phyloP scores from a whole-genome alignment of 1,139 yeast species.

The Kodamaea alishanica region DNA sequence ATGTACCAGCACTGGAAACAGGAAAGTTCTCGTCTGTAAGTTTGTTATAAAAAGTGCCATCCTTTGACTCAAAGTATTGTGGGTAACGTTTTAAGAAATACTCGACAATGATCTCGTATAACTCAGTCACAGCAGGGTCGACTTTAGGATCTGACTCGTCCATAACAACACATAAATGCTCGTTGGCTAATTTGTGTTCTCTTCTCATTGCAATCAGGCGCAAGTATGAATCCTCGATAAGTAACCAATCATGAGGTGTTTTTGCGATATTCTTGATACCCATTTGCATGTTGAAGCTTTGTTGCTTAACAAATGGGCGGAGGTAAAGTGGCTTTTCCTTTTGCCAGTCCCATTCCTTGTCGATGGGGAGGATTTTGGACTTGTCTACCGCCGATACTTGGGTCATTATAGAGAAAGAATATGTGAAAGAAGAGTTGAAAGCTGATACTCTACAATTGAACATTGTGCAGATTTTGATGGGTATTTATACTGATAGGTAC shows the following conservation, averaged over 20 bases:
- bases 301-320: slow-evolving; percentile 21
- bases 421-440: too few relatives aligned
- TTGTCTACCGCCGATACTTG: slow-evolving; percentile 3
- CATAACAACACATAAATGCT: slow-evolving; percentile 21
- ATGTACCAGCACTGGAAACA: slow-evolving; percentile 12
- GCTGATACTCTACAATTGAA: too few relatives aligned
- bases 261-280: slow-evolving; percentile 30
- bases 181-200: slow-evolving; percentile 17
- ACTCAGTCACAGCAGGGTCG: slow-evolving; percentile 31
- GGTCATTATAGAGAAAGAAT: too few relatives aligned
- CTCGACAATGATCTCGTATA: slow-evolving; percentile 25
- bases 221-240: slow-evolving; percentile 36
- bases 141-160: slow-evolving; percentile 1
- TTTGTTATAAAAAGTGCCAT: slow-evolving; percentile 20
- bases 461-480: too few relatives aligned
- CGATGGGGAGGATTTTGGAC: slow-evolving; percentile 8
- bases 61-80: slow-evolving; percentile 22
- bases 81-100: slow-evolving; percentile 35
- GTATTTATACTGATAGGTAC: too few relatives aligned
- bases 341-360: slow-evolving; percentile 11
- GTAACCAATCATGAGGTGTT: slow-evolving; percentile 35
- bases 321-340: slow-evolving; percentile 11
- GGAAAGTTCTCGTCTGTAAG: slow-evolving; percentile 31
- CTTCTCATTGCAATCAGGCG: slow-evolving; percentile 22
- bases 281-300: slow-evolving; percentile 38